phyloP scores from a whole-genome alignment of 495 filamentous ascomycete genomes.

The Aspergillus diversus region DNA sequence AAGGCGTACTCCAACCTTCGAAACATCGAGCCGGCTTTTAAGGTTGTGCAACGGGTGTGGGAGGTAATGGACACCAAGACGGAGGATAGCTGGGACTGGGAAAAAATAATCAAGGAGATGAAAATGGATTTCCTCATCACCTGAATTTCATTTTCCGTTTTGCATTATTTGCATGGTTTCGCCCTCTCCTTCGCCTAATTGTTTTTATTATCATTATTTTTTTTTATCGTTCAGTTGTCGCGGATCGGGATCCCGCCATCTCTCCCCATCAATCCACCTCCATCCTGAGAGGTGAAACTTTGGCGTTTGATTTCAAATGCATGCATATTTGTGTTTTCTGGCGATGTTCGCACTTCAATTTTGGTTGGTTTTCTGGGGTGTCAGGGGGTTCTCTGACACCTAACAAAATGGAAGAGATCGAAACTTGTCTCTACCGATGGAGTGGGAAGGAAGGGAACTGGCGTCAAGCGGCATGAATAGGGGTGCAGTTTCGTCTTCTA shows the following conservation, averaged over 20 bases:
- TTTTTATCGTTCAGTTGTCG: not conserved
- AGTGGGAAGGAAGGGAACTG: not conserved
- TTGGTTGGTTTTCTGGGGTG: slow-evolving; percentile 11
- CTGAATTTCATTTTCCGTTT: slow-evolving; percentile 32
- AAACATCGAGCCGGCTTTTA: slow-evolving; percentile 75
- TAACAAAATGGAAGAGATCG: slow-evolving; percentile 4
- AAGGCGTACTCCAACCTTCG: slow-evolving; percentile 78
- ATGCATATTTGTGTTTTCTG: slow-evolving; percentile 7
- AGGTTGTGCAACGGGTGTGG: slow-evolving; percentile 83
- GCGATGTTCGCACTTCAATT: not conserved
- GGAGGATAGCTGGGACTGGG: slow-evolving; percentile 89
- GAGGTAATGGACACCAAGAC: slow-evolving; percentile 75
- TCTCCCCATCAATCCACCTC: not conserved
- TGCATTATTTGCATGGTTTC: slow-evolving; percentile 19
- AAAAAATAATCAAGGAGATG: slow-evolving; percentile 73
- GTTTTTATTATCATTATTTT: not conserved
- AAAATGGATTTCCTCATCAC: slow-evolving; percentile 83
- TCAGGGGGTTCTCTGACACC: not conserved
- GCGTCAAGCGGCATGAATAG: slow-evolving; percentile 7
- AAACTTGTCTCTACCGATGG: not conserved
- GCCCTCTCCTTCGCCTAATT: slow-evolving; percentile 1
- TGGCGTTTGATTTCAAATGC: slow-evolving; percentile 10
- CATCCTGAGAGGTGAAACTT: not conserved
- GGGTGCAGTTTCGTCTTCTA: slow-evolving; percentile 3
- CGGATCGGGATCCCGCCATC: not conserved